phyloP scores from a whole-genome alignment of 1,284 basidiomycete genomes.

The Moesziomyces aphidis region DNA sequence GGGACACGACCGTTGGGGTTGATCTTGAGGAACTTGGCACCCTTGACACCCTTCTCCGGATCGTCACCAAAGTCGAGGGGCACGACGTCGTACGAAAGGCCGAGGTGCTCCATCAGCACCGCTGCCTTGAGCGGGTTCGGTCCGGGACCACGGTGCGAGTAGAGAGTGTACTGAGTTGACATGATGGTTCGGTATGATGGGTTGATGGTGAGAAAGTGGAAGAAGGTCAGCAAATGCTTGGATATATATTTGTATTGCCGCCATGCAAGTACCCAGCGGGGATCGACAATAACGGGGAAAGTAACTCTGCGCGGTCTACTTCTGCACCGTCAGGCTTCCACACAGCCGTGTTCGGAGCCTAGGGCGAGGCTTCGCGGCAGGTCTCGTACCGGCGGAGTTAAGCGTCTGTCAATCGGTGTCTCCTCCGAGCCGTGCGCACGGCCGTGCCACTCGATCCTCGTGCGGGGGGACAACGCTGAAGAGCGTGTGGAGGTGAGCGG shows the following conservation, averaged over 20 bases:
- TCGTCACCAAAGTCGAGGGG: slow-evolving; percentile 56
- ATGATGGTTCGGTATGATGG: slow-evolving; percentile 3
- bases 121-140: slow-evolving; percentile 63
- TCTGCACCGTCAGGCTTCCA: not conserved
- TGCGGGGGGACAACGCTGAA: no score
- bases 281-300: slow-evolving; percentile 1
- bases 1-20: slow-evolving; percentile 62
- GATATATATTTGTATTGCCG: not conserved
- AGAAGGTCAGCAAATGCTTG: no score
- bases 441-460: no score
- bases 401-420: not conserved
- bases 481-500: not conserved
- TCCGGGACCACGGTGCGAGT: slow-evolving; percentile 54
- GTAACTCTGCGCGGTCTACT: not conserved
- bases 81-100: slow-evolving; percentile 54
- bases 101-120: slow-evolving; percentile 58
- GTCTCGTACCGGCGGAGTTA: not conserved
- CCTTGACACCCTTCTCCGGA: slow-evolving; percentile 59
- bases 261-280: not conserved
- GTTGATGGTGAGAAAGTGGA: not conserved
- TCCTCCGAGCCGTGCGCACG: not conserved
- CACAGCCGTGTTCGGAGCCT: no score
- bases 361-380: not conserved
- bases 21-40: slow-evolving; percentile 53
- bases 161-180: slow-evolving; percentile 59